A percentile compares a stretch with the other conserved stretches of the same genome.
These are phyloP conservation scores for Primulina huaijiensis DNA, from an alignment of 257 asterid genomes.

Conservation along the genomic window DNA sequence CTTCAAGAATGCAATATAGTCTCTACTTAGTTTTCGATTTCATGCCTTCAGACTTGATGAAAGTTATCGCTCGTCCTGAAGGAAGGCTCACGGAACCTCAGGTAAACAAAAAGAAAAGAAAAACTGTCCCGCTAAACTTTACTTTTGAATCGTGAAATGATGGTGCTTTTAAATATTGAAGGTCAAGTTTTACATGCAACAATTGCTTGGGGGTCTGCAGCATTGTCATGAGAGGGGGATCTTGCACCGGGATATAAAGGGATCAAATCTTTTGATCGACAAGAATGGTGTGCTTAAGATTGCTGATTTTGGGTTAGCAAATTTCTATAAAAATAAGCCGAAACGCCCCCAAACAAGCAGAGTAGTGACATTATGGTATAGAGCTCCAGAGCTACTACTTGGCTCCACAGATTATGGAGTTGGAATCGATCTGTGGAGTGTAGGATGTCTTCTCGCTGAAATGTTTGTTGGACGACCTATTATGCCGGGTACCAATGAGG, in stretches of 20 bases:
- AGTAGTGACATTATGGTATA: not conserved
- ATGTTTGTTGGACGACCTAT: not conserved
- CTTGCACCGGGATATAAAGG: not conserved
- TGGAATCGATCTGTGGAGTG: not conserved
- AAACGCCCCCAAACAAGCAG: not conserved
- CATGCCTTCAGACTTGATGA: not conserved
- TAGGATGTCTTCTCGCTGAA: not conserved
- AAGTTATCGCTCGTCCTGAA: not conserved
- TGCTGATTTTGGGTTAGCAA: not conserved
- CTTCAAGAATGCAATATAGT: not conserved
- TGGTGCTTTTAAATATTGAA: not conserved
- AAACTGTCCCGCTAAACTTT: not conserved
- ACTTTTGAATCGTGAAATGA: not conserved
- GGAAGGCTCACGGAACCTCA: constrained; percentile 1
- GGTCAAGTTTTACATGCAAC: not conserved
- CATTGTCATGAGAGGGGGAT: not conserved
- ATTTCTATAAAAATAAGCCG: not conserved
- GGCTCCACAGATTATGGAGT: not conserved
- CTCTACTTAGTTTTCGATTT: not conserved
- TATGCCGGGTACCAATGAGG: not conserved
- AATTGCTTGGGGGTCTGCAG: not conserved
- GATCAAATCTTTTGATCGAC: not conserved
- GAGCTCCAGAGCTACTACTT: not conserved
- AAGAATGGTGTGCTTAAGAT: not conserved
- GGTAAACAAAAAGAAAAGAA: not conserved